Evolutionary conservation across 345 rosid genomes (phyloP), one percentile per base, ranked within the genome.

Genomic region (Citrus cavaleriei): DNA sequence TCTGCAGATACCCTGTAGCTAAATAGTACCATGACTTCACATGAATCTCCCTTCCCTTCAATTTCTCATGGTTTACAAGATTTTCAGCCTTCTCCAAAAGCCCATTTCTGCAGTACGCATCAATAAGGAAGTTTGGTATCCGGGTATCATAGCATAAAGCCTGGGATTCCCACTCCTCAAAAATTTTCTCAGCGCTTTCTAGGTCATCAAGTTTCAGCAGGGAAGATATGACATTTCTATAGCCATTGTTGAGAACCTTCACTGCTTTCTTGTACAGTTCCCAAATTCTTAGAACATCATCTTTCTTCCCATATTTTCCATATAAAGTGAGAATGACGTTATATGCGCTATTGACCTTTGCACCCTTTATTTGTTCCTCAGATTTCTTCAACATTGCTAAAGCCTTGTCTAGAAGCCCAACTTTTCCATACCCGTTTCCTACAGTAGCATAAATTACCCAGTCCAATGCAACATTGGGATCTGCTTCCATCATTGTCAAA

Each of bases 211-310:
- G 59, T 81, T 82, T 87, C 84, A 82, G 3, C 37, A 87, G 38
- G 63, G 88, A 75, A 12, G 51, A 6, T n/a, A 89, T 24, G 68
- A 87, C 30, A 2, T 13, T 0, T 3, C 2, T 30, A 74, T 87
- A 85, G 1, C 83, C 86, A 13, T 5, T 57, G 46, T 83, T 89
- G 28, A 10, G 49, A 27, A 81, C 73, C 77, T 34, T 80, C 2
- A 1, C 25, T 2, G 65, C 59, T 68, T 80, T 77, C 82, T 84
- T 80, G 75, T 77, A 83, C 27, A 67, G 35, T 74, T 84, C 78
- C 89, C 90, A 89, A 60, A 87, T 2, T 76, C 90, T 80, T 55
- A 79, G 32, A 57, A 84, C 85, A 68, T 86, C 90, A 34, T 87
- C 87, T 82, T 82, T 87, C 73, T 74, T 80, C 72, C 89, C 84